Evolutionary conservation across 176 grass and related monocot genomes (phyloP).

Genomic region (Alopecurus myosuroides): DNA sequence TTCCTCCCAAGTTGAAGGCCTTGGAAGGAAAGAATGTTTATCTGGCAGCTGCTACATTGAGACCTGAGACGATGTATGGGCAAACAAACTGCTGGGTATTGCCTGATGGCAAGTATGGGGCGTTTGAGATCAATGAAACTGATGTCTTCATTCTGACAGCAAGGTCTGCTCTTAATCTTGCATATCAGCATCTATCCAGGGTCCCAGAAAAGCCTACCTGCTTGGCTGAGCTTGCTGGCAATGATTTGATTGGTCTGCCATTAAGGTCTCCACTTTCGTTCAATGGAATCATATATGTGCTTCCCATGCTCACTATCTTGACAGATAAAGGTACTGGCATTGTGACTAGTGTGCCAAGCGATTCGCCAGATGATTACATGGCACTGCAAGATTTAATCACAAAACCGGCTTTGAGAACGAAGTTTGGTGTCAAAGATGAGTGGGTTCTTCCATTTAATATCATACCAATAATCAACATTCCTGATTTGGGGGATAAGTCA

Average conservation of each 20-base stretch:
- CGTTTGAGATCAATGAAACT: slow-evolving; percentile 79
- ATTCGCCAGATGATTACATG: slow-evolving; percentile 80
- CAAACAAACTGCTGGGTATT: slow-evolving; percentile 81
- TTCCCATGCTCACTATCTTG: slow-evolving; percentile 72
- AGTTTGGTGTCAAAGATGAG: slow-evolving; percentile 65
- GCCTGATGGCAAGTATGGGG: slow-evolving; percentile 65
- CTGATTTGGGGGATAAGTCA: slow-evolving; percentile 59
- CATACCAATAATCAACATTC: slow-evolving; percentile 67
- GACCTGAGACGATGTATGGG: slow-evolving; percentile 81
- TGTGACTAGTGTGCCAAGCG: slow-evolving; percentile 66
- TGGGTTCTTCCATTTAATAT: slow-evolving; percentile 67
- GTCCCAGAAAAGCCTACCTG: slow-evolving; percentile 57
- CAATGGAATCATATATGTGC: slow-evolving; percentile 60
- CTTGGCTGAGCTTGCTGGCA: slow-evolving; percentile 46
- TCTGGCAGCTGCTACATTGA: slow-evolving; percentile 70
- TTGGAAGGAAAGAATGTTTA: slow-evolving; percentile 74
- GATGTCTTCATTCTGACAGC: slow-evolving; percentile 72
- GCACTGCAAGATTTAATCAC: slow-evolving; percentile 54
- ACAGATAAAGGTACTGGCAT: slow-evolving; percentile 62
- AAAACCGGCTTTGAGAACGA: slow-evolving; percentile 54
- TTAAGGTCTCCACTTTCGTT: slow-evolving; percentile 65
- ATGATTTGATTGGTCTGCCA: slow-evolving; percentile 70
- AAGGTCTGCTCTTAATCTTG: slow-evolving; percentile 66
- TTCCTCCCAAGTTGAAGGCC: slow-evolving; percentile 51
- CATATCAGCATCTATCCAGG: slow-evolving; percentile 62